Evolutionary conservation across 805 yeast species (phyloP).

Genomic region (Yamadazyma philogaea): DNA sequence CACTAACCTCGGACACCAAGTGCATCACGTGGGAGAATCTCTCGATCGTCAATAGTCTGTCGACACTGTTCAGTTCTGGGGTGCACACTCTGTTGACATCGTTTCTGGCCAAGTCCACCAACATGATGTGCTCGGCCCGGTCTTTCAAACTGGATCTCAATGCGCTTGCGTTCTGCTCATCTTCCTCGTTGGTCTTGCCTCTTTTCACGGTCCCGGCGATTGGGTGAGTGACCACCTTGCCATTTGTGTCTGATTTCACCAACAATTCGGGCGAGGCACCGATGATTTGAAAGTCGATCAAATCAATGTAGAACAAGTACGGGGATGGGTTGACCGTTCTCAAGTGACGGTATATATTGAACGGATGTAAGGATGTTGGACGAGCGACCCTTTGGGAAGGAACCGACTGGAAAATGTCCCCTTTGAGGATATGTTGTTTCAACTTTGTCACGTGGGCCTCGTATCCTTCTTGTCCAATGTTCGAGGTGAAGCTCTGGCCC

Average conservation of each 20-base stretch:
- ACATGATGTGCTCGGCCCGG: slow-evolving; percentile 97
- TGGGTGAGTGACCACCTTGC: slow-evolving; percentile 88
- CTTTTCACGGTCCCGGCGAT: slow-evolving; percentile 95
- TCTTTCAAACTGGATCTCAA: slow-evolving; percentile 80
- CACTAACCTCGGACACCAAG: slow-evolving; percentile 90
- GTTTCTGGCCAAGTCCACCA: slow-evolving; percentile 95
- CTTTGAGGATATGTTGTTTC: slow-evolving; percentile 79
- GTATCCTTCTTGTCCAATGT: slow-evolving; percentile 92
- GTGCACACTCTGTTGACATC: slow-evolving; percentile 94
- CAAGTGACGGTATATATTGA: slow-evolving; percentile 90
- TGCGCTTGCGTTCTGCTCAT: slow-evolving; percentile 73
- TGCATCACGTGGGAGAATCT: slow-evolving; percentile 97
- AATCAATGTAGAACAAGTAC: slow-evolving; percentile 90
- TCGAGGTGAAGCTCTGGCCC: slow-evolving; percentile 73
- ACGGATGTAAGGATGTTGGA: slow-evolving; percentile 93
- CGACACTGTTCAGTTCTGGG: slow-evolving; percentile 81
- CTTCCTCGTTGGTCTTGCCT: slow-evolving; percentile 90
- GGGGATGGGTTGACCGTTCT: slow-evolving; percentile 98
- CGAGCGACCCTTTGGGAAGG: slow-evolving; percentile 97
- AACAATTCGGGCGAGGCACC: slow-evolving; percentile 97
- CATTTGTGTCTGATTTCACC: slow-evolving; percentile 72
- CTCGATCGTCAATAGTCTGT: slow-evolving; percentile 83
- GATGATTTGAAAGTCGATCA: slow-evolving; percentile 86
- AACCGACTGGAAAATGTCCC: slow-evolving; percentile 96
- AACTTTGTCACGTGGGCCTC: slow-evolving; percentile 73